These are phyloP conservation scores for Cystoderma amianthinum DNA, from an alignment of 768 basidiomycete species.

Conservation along the genomic window DNA sequence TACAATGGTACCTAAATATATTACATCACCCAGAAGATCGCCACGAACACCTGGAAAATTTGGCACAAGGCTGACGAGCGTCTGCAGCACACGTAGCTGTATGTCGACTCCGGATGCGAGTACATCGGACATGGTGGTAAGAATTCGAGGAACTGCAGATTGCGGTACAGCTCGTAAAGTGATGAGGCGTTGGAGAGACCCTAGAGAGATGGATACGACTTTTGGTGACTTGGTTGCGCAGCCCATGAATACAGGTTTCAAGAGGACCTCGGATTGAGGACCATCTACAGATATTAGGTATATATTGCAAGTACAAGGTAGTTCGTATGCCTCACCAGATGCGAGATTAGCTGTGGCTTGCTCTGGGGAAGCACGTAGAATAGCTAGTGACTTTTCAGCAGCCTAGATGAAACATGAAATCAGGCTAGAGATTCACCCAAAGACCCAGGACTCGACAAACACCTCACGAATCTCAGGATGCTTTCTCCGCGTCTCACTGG, in stretches of 20 bases:
- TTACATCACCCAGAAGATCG: constrained; percentile 70
- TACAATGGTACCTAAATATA: constrained; percentile 16
- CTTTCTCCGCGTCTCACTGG: constrained; percentile 83
- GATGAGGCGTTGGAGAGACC: constrained; percentile 87
- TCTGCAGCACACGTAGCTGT: constrained; percentile 90
- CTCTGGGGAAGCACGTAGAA: constrained; percentile 77
- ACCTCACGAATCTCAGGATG: constrained; percentile 95
- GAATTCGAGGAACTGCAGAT: constrained; percentile 69
- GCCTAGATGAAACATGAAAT: constrained; percentile 35
- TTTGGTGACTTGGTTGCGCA: constrained; percentile 91
- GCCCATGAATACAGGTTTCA: constrained; percentile 89
- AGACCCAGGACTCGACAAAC: constrained; percentile 13
- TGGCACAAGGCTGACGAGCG: constrained; percentile 84
- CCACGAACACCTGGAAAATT: constrained; percentile 83
- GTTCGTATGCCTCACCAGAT: constrained; percentile 46
- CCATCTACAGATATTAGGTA: constrained; percentile 51
- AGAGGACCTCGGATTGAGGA: constrained; percentile 72
- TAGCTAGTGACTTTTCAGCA: constrained; percentile 80
- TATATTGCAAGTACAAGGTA: constrained; percentile 3
- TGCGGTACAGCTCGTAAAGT: constrained; percentile 80
- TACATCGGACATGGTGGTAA: constrained; percentile 80
- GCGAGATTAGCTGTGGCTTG: constrained; percentile 66
- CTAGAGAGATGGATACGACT: constrained; percentile 87
- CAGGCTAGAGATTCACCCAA: constrained; percentile 12
- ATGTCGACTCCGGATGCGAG: constrained; percentile 96